A percentile compares a stretch with the other conserved stretches of the same genome.
Conservation (phyloP, 176 grass and related monocot genomes). For the Ensete glaucum region DNA sequence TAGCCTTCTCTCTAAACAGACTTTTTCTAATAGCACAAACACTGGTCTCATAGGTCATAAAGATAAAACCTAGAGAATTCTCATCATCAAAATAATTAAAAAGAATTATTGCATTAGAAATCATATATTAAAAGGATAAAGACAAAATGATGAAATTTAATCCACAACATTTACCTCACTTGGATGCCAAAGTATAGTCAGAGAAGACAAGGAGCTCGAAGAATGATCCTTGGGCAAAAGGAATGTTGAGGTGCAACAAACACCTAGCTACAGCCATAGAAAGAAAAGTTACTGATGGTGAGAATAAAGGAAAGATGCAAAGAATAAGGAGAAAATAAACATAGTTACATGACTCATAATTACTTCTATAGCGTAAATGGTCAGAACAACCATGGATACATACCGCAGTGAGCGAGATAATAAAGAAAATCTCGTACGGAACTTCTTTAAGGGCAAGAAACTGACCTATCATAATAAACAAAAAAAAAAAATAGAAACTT, state of each 20-base stretch:
- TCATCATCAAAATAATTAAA: neutral
- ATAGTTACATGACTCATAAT: neutral
- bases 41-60: no score
- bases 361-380: neutral
- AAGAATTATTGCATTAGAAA: neutral
- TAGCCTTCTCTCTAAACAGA: no score
- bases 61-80: no score
- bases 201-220: neutral
- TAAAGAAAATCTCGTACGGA: slow-evolving; percentile 4
- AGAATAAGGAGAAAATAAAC: neutral
- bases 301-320: no score
- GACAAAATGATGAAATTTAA: neutral
- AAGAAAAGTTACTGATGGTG: neutral
- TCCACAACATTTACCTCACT: slow-evolving; percentile 2
- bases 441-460: slow-evolving; percentile 6
- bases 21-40: no score
- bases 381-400: neutral
- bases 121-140: neutral
- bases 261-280: neutral
- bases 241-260: slow-evolving; percentile 8
- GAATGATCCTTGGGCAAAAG: slow-evolving; percentile 2
- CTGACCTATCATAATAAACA: slow-evolving; percentile 5
- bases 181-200: neutral
- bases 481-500: neutral
- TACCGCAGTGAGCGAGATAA: slow-evolving; percentile 16